phyloP scores from a whole-genome alignment of 257 asterid genomes.

The Rauvolfia tetraphylla region DNA sequence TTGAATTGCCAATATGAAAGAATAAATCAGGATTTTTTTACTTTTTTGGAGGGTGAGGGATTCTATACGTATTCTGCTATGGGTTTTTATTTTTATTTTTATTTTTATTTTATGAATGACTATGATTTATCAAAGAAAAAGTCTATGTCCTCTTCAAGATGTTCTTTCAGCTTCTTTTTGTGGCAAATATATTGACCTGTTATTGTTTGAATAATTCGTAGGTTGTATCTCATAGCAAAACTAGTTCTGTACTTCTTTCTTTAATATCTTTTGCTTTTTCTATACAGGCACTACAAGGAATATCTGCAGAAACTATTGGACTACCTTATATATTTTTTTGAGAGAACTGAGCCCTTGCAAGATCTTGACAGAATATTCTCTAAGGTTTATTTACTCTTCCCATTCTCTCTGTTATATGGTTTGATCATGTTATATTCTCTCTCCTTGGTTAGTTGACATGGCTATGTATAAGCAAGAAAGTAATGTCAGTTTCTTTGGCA shows the following conservation, averaged over 20 bases:
- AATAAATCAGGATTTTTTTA: background rate
- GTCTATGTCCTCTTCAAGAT: too few species aligned
- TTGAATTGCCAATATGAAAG: background rate
- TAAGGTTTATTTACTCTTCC: slow-evolving; percentile 42
- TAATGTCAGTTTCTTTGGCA: background rate
- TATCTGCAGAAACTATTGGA: slow-evolving; percentile 77
- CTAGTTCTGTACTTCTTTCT: background rate
- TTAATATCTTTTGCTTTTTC: slow-evolving; percentile 18
- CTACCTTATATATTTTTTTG: slow-evolving; percentile 67
- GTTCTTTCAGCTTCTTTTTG: background rate
- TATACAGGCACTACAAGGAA: slow-evolving; percentile 70
- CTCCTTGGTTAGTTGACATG: background rate
- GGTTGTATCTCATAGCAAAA: background rate
- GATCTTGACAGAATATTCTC: slow-evolving; percentile 85
- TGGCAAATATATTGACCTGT: background rate
- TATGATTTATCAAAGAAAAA: background rate
- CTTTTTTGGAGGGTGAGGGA: background rate
- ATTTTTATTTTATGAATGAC: background rate
- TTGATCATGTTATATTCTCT: background rate
- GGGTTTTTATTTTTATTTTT: background rate
- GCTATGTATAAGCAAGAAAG: background rate
- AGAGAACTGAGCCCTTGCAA: slow-evolving; percentile 84
- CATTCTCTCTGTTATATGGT: background rate
- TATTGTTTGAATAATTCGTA: background rate
- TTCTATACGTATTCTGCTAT: background rate